Evolutionary conservation across 2,329 filamentous ascomycete genomes (phyloP), one percentile per base, ranked within the genome.

Genomic region (Hypocrella siamensis): DNA sequence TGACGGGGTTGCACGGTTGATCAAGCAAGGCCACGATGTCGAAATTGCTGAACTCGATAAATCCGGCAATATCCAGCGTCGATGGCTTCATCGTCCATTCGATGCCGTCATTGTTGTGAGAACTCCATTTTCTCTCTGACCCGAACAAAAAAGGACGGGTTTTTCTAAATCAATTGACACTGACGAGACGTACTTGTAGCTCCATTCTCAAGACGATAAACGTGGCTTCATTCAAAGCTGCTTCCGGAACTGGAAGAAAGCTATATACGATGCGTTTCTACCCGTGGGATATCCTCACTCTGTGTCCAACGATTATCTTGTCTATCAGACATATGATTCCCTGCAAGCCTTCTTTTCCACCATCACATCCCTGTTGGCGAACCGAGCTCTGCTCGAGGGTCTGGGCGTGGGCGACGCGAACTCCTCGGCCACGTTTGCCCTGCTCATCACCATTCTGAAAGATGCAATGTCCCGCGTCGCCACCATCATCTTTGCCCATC

Each of bases 261-360:
- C 50, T 7, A 48, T 85, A 12, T 44, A 40, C 26, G 75, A 83
- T 42, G 70, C 86, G 18, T 93, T 93, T 48, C 65, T 93, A 1
- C 86, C 86, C 1, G 75, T 80, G 2, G 85, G 85, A n/a, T 94
- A 79, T 52, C 86, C 85, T 1, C 71, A 85, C 42, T 90, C 78
- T 30, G 86, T 94, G 19, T 88, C 79, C 2, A 61, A 71, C 11
- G 85, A 94, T 53, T 94, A 94, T 53, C 61, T 84, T 4, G 65
- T 77, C 58, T 92, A 70, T 51, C 76, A 67, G 44, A 63, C 62
- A 29, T 75, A 61, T 46, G 82, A 90, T 56, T 86, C 81, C 0
- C 64, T 88, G 2, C 82, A 90, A 54, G 82, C 82, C 18, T 88
- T 90, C 53, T 82, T 79, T 33, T 84, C 78, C 27, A 82, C 80